These are phyloP conservation scores for Globisporangium solare DNA, from an alignment of 352 stramenopile genomes.

Conservation along the genomic window DNA sequence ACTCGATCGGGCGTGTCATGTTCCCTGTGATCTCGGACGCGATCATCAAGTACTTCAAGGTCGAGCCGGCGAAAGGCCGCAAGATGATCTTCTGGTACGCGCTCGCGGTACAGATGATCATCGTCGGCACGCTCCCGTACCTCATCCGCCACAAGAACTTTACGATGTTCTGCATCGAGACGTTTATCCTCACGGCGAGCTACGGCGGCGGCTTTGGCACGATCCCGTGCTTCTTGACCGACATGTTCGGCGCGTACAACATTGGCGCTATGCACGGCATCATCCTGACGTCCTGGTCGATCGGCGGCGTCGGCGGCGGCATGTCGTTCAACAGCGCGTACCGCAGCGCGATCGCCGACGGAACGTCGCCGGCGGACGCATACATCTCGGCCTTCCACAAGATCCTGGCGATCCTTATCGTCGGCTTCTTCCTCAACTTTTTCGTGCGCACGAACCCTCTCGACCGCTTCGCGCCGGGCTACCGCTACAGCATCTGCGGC, in stretches of 20 bases:
- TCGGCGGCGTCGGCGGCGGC: conserved; percentile 64
- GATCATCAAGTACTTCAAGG: conserved; percentile 29
- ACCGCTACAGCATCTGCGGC: conserved; percentile 58
- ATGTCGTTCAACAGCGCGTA: conserved; percentile 70
- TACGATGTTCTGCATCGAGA: conserved; percentile 38
- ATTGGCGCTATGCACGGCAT: conserved; percentile 75
- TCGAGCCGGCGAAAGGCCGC: conserved; percentile 48
- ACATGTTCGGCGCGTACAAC: conserved; percentile 82
- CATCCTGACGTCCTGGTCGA: conserved; percentile 73
- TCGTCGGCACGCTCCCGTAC: conserved; percentile 53
- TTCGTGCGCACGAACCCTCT: conserved; percentile 58
- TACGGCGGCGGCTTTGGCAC: conserved; percentile 75
- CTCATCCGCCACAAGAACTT: conserved; percentile 57
- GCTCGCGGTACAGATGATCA: conserved; percentile 48
- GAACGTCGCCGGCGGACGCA: conserved; percentile 35
- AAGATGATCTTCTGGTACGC: conserved; percentile 63
- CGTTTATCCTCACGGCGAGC: conserved; percentile 64
- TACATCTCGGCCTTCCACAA: conserved; percentile 63
- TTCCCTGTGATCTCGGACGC: conserved; percentile 46
- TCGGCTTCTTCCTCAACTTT: conserved; percentile 53
- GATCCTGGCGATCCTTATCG: conserved; percentile 53
- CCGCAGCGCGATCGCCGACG: conserved; percentile 27
- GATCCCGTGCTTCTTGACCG: conserved; percentile 68
- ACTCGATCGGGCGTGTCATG: conserved; percentile 40
- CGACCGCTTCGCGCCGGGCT: conserved; percentile 61